Evolutionary conservation across 2,329 filamentous ascomycete genomes (phyloP), one percentile per base, ranked within the genome.

Genomic region (Seiridium cupressi): DNA sequence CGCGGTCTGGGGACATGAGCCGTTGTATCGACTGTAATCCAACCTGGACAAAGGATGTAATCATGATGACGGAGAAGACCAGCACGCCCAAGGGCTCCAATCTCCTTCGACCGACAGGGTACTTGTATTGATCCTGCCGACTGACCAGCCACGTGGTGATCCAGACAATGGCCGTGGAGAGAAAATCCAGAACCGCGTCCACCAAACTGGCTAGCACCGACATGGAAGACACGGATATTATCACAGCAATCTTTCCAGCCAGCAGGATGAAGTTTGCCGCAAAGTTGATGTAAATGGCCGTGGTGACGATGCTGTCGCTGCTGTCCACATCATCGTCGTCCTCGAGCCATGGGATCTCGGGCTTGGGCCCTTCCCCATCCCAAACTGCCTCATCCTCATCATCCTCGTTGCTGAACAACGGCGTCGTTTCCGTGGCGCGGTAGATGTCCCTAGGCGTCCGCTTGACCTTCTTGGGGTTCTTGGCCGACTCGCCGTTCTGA

Each of bases 251-350:
- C 73, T 97, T 96, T 62, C 91, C 86, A 5, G 84, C 83, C 3
- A 96, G 82, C 2, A 96, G 81, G 48, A 91, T 77, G 2, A 86
- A 80, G 71, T 97, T 97, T 61, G 92, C 93, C 31, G 84, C 76
- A 54, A 96, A 84, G 71, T 96, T 97, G 73, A 96, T 77, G 73
- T 93, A 94, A 68, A 98, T 95, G 47, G 94, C 93, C 26, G 95
- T 70, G n/a, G 88, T 89, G 54, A 97, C 92, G 54, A 96, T 85
- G 13, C 84, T 86, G 61, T 89, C 88, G 53, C 87, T 82, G 63
- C 88, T 91, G 69, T 93, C 89, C 2, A 93, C 66, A 31, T 84
- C 83, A 60, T 89, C 89, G 64, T 93, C 90, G 60, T 85, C 82
- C 48, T 90, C 89, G 59, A 90, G 84, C 73, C 87, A 89, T 6